Conservation (phyloP, 495 filamentous ascomycete species). For the Parathielavia appendiculata region DNA sequence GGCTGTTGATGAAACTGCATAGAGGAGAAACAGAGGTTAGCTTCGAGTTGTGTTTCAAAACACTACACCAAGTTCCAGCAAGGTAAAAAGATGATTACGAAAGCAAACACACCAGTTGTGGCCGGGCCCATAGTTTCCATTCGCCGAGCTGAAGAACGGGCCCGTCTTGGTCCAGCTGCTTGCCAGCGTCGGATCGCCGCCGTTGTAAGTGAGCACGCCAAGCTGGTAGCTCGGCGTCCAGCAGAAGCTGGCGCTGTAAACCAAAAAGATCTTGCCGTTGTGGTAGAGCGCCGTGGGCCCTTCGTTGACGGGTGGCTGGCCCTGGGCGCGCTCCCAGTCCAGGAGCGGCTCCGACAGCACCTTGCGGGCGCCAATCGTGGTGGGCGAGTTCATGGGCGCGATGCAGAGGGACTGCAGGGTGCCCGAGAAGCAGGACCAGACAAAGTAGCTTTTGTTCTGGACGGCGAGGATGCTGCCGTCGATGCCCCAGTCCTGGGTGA, state of each 20-base stretch:
- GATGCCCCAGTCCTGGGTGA: conserved; percentile 44
- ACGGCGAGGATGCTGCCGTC: conserved; percentile 43
- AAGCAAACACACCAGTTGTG: conserved; percentile 14
- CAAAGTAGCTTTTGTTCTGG: conserved; percentile 36
- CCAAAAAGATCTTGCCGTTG: conserved; percentile 41
- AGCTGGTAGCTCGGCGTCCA: conserved; percentile 42
- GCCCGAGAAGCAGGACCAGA: conserved; percentile 45
- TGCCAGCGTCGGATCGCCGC: conserved; percentile 34
- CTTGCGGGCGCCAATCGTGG: conserved; percentile 21
- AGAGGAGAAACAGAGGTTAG: not conserved
- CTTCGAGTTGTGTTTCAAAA: not conserved
- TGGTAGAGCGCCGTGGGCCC: conserved; percentile 46
- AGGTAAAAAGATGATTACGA: not conserved
- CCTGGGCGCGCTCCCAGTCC: conserved; percentile 40
- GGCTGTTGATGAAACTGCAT: conserved; percentile 45
- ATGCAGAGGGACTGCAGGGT: conserved; percentile 46
- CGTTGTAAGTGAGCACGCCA: conserved; percentile 44
- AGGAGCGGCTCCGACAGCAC: conserved; percentile 42
- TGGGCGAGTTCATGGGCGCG: conserved; percentile 32
- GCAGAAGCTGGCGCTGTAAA: conserved; percentile 48
- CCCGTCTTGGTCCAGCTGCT: conserved; percentile 42
- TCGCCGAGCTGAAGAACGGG: conserved; percentile 28
- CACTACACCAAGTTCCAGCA: not conserved
- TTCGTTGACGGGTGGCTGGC: conserved; percentile 47
- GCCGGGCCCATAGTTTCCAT: conserved; percentile 50